phyloP scores from a whole-genome alignment of 192 early-diverging fungal genomes.

The Entomortierella chlamydospora region DNA sequence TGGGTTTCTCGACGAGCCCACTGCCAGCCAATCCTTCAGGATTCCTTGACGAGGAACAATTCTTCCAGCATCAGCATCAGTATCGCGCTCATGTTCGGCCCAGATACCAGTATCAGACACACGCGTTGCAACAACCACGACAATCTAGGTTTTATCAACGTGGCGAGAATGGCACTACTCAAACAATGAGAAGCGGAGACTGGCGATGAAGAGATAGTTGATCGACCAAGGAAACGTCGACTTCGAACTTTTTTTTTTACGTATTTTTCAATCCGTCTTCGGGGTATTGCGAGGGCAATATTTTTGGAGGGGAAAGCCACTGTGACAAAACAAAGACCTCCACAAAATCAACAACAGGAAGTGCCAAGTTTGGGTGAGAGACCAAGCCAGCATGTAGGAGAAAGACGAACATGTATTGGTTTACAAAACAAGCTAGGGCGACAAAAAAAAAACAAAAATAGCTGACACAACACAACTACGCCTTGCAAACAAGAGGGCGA shows the following conservation, averaged over 20 bases:
- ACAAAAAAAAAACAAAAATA: too few species aligned
- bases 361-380: too few species aligned
- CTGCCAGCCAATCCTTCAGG: constrained; percentile 11
- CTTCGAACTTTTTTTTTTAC: neutral
- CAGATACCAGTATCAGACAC: constrained; percentile 21
- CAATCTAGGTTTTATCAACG: neutral
- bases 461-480: too few species aligned
- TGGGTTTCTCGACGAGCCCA: constrained; percentile 17
- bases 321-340: too few species aligned
- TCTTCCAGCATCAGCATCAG: constrained; percentile 21
- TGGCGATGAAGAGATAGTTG: constrained; percentile 24
- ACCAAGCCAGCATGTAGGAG: too few species aligned
- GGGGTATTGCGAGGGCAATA: too few species aligned
- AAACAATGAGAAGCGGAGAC: constrained; percentile 10
- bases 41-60: constrained; percentile 10
- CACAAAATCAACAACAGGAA: too few species aligned
- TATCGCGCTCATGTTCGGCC: constrained; percentile 11
- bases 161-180: constrained; percentile 9
- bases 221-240: too few species aligned
- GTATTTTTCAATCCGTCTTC: neutral
- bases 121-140: constrained; percentile 6
- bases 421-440: too few species aligned
- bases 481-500: too few species aligned
- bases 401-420: too few species aligned
- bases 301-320: too few species aligned